These are phyloP conservation scores for Lecanicillium sp. DNA, from an alignment of 2,329 filamentous ascomycete genomes.

Conservation along the genomic window DNA sequence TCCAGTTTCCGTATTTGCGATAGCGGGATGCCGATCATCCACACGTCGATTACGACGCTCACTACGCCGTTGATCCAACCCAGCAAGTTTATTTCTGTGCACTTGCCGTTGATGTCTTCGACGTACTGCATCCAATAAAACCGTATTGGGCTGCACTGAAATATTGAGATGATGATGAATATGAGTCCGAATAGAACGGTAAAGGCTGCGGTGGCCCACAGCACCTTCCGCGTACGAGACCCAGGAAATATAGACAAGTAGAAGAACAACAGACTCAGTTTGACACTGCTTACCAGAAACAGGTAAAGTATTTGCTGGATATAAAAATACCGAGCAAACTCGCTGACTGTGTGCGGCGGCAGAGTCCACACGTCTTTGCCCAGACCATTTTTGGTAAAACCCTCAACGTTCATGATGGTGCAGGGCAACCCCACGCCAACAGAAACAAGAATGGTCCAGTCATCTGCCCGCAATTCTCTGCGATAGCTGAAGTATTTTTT, in stretches of 20 bases:
- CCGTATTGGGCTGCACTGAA: constrained; percentile 43
- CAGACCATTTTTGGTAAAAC: constrained; percentile 31
- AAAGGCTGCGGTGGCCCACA: constrained; percentile 34
- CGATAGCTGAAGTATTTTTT: constrained; percentile 26
- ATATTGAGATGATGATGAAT: constrained; percentile 37
- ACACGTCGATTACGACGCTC: constrained; percentile 44
- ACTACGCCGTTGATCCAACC: constrained; percentile 44
- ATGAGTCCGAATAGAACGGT: constrained; percentile 29
- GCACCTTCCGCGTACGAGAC: constrained; percentile 25
- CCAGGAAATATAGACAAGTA: constrained; percentile 47
- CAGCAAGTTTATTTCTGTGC: constrained; percentile 40
- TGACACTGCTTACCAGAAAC: constrained; percentile 34
- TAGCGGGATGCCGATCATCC: constrained; percentile 44
- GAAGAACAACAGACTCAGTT: constrained; percentile 46
- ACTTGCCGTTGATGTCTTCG: constrained; percentile 35
- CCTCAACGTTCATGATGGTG: constrained; percentile 22
- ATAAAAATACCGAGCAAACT: constrained; percentile 36
- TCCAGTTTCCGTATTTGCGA: constrained; percentile 34
- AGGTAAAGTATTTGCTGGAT: constrained; percentile 39
- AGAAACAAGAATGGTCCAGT: constrained; percentile 25
- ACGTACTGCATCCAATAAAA: constrained; percentile 47
- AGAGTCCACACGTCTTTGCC: constrained; percentile 46
- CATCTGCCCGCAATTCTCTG: constrained; percentile 28
- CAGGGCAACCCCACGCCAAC: constrained; percentile 20
- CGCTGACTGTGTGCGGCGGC: constrained; percentile 28